Evolutionary conservation across 2,329 filamentous ascomycete species (phyloP), one percentile per base, ranked within the genome.

Genomic region (Alternaria angustiovoidea): DNA sequence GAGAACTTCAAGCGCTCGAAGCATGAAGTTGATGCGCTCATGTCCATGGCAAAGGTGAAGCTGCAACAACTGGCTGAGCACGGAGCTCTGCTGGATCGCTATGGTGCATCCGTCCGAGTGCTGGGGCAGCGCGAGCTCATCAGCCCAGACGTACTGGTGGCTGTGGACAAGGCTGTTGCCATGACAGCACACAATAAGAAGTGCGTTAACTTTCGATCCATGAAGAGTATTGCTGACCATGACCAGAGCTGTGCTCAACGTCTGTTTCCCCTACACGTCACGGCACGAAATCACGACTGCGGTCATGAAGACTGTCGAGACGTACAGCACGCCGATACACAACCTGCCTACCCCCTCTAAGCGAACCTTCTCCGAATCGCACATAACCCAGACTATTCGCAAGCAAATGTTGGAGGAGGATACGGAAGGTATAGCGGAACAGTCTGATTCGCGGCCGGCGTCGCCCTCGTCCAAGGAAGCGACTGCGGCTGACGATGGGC

Each of bases 1-100:
- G 95, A 99, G 81, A 99, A 99, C 82, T 99, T 97, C 83, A 97
- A 98, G 78, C 89, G 95, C 6, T 94, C 93, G 22, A 94, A 95
- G 79, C 95, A 96, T 79, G 95, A 99, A 79, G 95, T 99, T 8
- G 93, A 97, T 75, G 94, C 93, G 30, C 83, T 99, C 64, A 99
- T 99, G 95, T 91, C 96, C 75, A 93, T 99, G 85, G 94, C 94
- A 62, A 97, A 97, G 82, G 88, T 95, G 72, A 98, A 98, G 81
- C 85, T 99, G 26, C 88, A 91, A 61, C 95, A 99, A 78, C 84
- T 99, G 70, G 89, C 92, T 26, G 92, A 97, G 74, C 95, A 99
- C 72, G 95, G 95, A 30, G 94, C 97, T 73, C 84, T 99, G 26
- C 85, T 99, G 38, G 93, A 98, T 72, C 89, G 92, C 64, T 99